A percentile compares a stretch with the other conserved stretches of the same genome.
Conservation (phyloP, 1,284 basidiomycete species). For the Schizopora paradoxa region DNA sequence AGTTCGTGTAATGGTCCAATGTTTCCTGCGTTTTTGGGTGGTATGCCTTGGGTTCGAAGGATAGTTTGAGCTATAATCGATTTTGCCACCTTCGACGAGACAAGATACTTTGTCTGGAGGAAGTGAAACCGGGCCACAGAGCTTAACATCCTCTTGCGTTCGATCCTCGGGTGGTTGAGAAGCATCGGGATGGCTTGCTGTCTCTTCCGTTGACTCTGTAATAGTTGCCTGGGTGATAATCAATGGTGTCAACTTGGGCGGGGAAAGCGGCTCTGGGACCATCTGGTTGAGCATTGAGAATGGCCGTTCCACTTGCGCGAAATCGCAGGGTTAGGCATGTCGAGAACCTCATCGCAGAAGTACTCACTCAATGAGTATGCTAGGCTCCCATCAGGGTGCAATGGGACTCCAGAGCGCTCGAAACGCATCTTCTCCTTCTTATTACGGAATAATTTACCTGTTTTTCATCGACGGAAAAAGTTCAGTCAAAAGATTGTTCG, state of each 20-base stretch:
- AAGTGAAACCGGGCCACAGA: constrained; percentile 5
- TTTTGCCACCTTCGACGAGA: constrained; percentile 9
- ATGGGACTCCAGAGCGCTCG: constrained; percentile 67
- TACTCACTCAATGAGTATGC: constrained; percentile 66
- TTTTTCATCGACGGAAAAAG: not conserved
- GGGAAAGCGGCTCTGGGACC: constrained; percentile 48
- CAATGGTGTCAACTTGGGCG: constrained; percentile 52
- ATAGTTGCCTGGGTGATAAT: constrained; percentile 37
- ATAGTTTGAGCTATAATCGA: too few relatives aligned
- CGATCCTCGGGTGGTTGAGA: constrained; percentile 11
- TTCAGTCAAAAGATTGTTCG: constrained; percentile 2
- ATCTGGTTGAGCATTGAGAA: constrained; percentile 61
- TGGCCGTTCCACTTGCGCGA: constrained; percentile 64
- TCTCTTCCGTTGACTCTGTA: constrained; percentile 6
- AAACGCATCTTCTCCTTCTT: constrained; percentile 72
- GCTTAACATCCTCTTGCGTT: constrained; percentile 11
- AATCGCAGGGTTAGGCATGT: too few relatives aligned
- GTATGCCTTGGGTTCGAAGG: too few relatives aligned
- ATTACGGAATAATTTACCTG: constrained; percentile 70
- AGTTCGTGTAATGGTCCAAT: constrained; percentile 40
- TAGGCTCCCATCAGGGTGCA: constrained; percentile 62
- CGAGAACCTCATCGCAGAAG: constrained; percentile 5
- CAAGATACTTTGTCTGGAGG: constrained; percentile 4
- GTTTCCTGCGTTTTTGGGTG: constrained; percentile 24
- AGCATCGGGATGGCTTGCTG: constrained; percentile 1